Base-by-base conservation (phyloP, 2,329 filamentous ascomycete species). In the Ceratocystis cacaofunesta region DNA sequence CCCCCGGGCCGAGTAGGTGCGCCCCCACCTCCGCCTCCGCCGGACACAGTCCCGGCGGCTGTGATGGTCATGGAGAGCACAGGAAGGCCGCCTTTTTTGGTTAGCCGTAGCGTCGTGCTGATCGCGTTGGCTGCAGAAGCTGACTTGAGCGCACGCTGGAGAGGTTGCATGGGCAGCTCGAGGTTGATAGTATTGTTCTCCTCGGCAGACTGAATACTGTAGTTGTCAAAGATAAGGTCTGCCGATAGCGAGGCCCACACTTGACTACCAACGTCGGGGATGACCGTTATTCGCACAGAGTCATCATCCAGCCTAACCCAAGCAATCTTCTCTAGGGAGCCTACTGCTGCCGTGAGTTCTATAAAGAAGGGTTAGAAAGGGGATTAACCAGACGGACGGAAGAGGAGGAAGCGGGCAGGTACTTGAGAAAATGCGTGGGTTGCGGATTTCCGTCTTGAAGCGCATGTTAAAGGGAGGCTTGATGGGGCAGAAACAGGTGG, bases 251-350 rank as follows among this genome's bases (percentile, higher is more conserved):
- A 82, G 52, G 91, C 90, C 94, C 94, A 99, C 65, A 97, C 92
- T 79, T 97, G 92, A 7, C 90, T 95, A 68, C 94, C 92, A 72
- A 89, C 87, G 73, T 96, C 91, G 0, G 94, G 92, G 68, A 97
- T 92, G 71, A 97, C 89, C 68, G 94, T 97, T 77, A 99, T 96
- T 70, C 92, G 91, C 66, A 92, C 86, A 65, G 87, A 86, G 67
- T 92, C 86, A 76, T 95, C 85, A 76, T 92, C 90, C 43, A 99
- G 83, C 69, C 91, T 88, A 69, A 96, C 81, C 91, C 92, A 96
- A 58, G 89, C 90, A 68, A 95, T 87, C 75, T 92, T 91, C 70
- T 91, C 90, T 41, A 88, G 77, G 1, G 84, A 83, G 66, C 80
- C 82, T 68, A 88, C 78, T 15, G 85, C 85, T 10, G 83, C 82